Evolutionary conservation across 768 basidiomycete genomes (phyloP), one percentile per base, ranked within the genome.

Genomic region (Mycena venus): DNA sequence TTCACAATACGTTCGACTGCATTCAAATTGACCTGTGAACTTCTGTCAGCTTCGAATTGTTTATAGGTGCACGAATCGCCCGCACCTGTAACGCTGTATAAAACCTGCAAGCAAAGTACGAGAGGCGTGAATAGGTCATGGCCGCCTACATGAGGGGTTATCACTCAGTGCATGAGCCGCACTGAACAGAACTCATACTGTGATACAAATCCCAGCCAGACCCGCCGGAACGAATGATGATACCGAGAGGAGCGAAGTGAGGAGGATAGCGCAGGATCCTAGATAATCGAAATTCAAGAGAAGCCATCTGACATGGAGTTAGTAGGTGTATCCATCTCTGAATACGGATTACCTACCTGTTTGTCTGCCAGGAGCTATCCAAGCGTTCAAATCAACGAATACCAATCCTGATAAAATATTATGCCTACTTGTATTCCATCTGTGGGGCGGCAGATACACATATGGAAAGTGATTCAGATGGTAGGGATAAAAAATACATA

Each of bases 1-100:
- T 97, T 96, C 10, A 95, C 91, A 88, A 75, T 96, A 94, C 81
- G 55, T 56, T 98, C 96, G 9, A 98, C 95, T 11, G 95, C 70
- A 36, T 56, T 64, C 62, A 66, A 38, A 15, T 51, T 47, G 31
- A 60, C 72, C 72, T 68, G 47, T 4, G 19, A 38, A n/a, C 9
- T 59, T 51, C 15, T 9, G 11, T 58, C 55, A n/a, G 55, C 32
- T 21, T 32, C 9, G 34, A 58, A 34, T 32, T 8, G n/a, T n/a
- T n/a, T n/a, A n/a, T 32, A 31, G 10, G 21, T 10, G 4, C 19
- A 58, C 19, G 31, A 58, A 58, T 21, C 7, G 7, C 15, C 19
- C 3, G 29, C 29, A 58, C 55, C 55, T 58, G 55, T 34, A 58
- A 31, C 1, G 0, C 27, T 40, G 27, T 49, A 40, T 8, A 40